Percentiles rank a stretch among this genome's conserved stretches.
Evolutionary conservation across 768 basidiomycete genomes (phyloP).

Genomic region (Hericium erinaceus): DNA sequence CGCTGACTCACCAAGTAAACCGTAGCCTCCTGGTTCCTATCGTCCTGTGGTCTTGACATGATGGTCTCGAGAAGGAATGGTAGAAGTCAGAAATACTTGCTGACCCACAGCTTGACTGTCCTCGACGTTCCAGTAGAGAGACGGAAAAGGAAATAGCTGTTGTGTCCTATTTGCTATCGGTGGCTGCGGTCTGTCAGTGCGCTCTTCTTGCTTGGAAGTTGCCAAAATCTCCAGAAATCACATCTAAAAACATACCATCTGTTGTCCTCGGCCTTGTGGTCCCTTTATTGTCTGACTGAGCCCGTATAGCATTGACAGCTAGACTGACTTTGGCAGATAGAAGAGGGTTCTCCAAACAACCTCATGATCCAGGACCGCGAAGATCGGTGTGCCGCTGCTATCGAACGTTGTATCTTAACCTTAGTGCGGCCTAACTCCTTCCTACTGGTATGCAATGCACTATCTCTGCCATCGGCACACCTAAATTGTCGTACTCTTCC

Average conservation of each 20-base stretch:
- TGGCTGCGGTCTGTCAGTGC: not conserved
- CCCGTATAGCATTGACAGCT: no score
- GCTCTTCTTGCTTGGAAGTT: not conserved
- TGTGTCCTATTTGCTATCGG: not conserved
- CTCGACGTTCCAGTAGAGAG: not conserved
- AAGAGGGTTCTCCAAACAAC: no score
- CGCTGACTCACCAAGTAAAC: constrained; percentile 40
- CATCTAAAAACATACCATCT: not conserved
- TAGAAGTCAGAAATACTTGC: not conserved
- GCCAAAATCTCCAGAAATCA: not conserved
- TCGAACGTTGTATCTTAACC: no score
- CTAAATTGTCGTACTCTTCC: no score
- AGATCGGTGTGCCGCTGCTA: no score
- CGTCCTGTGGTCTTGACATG: constrained; percentile 40
- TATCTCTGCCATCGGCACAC: no score
- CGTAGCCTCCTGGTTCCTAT: constrained; percentile 54
- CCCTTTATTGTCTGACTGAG: no score
- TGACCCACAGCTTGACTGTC: not conserved
- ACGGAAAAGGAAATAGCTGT: not conserved
- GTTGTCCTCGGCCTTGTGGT: no score
- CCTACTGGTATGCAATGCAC: no score
- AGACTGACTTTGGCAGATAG: no score
- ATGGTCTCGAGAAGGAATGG: not conserved
- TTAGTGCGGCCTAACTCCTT: no score
- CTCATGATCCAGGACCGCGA: no score